Percentiles rank a stretch among this genome's conserved stretches.
phyloP scores from a whole-genome alignment of 345 rosid species.

The Ceriops decandra region DNA sequence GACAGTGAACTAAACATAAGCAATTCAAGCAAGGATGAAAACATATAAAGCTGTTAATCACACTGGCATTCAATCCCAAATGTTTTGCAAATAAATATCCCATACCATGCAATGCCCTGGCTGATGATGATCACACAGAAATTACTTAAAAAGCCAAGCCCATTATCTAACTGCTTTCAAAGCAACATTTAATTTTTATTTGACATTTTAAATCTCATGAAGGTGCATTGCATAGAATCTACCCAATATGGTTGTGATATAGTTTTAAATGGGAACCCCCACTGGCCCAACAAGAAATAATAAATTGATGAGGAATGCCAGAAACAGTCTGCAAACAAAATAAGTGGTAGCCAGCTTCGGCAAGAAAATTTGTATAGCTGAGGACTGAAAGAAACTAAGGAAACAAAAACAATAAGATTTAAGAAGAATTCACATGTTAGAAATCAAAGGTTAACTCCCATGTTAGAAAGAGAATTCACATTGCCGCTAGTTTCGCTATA shows the following conservation, averaged over 20 bases:
- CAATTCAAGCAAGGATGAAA: neutral
- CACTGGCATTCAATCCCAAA: too few relatives aligned
- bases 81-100: too few relatives aligned
- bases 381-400: neutral
- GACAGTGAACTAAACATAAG: slow-evolving; percentile 8
- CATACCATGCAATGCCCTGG: too few relatives aligned
- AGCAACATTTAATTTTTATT: neutral
- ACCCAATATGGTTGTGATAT: neutral
- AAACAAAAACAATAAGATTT: too few relatives aligned
- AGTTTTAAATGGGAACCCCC: too few relatives aligned
- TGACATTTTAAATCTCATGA: neutral
- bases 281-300: too few relatives aligned
- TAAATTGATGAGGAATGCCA: too few relatives aligned
- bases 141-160: neutral
- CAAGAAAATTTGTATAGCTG: neutral
- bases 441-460: neutral
- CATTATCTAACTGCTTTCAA: neutral
- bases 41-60: too few relatives aligned
- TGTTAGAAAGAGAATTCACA: neutral
- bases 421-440: too few relatives aligned
- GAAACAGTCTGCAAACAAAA: too few relatives aligned
- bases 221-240: neutral
- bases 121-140: too few relatives aligned
- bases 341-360: too few relatives aligned
- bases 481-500: neutral